phyloP scores from a whole-genome alignment of 1,284 basidiomycete species.

The Boletus smithii region DNA sequence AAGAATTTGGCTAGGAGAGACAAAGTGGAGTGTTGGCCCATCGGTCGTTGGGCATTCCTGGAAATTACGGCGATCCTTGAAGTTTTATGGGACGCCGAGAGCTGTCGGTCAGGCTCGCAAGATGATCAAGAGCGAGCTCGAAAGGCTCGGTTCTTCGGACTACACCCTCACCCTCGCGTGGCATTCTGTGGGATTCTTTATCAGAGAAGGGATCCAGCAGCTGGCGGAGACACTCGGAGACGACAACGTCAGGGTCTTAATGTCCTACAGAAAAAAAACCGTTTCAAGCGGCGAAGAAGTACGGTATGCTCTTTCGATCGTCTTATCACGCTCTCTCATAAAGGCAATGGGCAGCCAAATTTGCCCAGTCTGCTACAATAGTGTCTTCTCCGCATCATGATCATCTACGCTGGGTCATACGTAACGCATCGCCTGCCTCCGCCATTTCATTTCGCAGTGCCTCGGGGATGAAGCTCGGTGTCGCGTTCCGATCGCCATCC shows the following conservation, averaged over 20 bases:
- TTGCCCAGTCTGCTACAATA: slow-evolving; percentile 53
- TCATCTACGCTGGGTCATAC: slow-evolving; percentile 49
- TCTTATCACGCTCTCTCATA: slow-evolving; percentile 42
- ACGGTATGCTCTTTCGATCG: slow-evolving; percentile 40
- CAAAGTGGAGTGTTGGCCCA: slow-evolving; percentile 49
- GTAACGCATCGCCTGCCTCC: slow-evolving; percentile 52
- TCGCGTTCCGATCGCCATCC: slow-evolving; percentile 45
- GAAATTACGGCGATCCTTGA: slow-evolving; percentile 35
- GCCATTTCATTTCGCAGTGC: slow-evolving; percentile 50
- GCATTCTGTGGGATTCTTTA: slow-evolving; percentile 44
- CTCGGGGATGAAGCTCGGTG: slow-evolving; percentile 50
- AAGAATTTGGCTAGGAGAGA: slow-evolving; percentile 53
- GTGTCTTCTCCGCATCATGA: slow-evolving; percentile 43
- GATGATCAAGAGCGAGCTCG: slow-evolving; percentile 42
- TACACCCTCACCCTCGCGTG: slow-evolving; percentile 37
- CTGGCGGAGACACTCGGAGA: slow-evolving; percentile 50
- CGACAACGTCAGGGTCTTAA: slow-evolving; percentile 43
- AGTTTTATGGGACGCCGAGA: slow-evolving; percentile 39
- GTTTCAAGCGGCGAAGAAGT: slow-evolving; percentile 51
- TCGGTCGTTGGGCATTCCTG: slow-evolving; percentile 33
- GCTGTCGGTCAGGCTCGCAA: slow-evolving; percentile 38
- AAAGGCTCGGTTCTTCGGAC: slow-evolving; percentile 41
- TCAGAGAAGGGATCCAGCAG: slow-evolving; percentile 43
- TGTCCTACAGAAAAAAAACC: slow-evolving; percentile 37
- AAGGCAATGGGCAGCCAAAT: slow-evolving; percentile 21